Base-by-base conservation (phyloP, 768 basidiomycete genomes). In the Mycena maculata region DNA sequence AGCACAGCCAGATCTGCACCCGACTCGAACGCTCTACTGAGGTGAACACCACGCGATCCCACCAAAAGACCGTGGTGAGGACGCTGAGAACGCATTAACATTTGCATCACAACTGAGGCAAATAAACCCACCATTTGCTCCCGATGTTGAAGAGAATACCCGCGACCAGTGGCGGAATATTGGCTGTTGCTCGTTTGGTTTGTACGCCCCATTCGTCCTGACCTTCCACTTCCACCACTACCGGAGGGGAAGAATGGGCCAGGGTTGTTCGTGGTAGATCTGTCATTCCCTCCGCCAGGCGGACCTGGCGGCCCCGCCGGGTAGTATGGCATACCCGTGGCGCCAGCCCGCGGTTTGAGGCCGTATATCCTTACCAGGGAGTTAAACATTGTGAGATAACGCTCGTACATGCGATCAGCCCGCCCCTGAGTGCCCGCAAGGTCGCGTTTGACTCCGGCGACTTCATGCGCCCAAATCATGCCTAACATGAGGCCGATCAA, bases 401-500 rank as follows among this genome's bases (percentile, higher is more conserved):
- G 9, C 20, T 54, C 33, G 22, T 38, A 54, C 52, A 54, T 38
- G n/a, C 52, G 52, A 38, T 54, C 52, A 38, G 38, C 52, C 13
- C 38, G 31, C 9, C 52, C 52, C 9, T 54, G 6, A 10, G 10
- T 4, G 18, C 52, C 52, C 33, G 11, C 33, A 23, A 54, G 33
- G 22, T 54, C n/a, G n/a, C 52, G 52, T 38, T 3, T n/a, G 52
- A 38, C 33, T 39, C 10, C 13, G 13, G 38, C 33, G 7, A 4
- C 9, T 36, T 10, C 12, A n/a, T 38, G 23, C 23, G 33, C 52
- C 20, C 22, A 54, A 36, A 54, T 38, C 31, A 54, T 54, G 23
- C 52, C 52, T 13, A 54, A 18, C 33, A 54, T 38, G 52, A 54
- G 52, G 33, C 25, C 23, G 31, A 54, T 23, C 8, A 54, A 54